These are phyloP conservation scores for Kwoniella sp. DNA, from an alignment of 768 basidiomycete genomes.

Conservation along the genomic window DNA sequence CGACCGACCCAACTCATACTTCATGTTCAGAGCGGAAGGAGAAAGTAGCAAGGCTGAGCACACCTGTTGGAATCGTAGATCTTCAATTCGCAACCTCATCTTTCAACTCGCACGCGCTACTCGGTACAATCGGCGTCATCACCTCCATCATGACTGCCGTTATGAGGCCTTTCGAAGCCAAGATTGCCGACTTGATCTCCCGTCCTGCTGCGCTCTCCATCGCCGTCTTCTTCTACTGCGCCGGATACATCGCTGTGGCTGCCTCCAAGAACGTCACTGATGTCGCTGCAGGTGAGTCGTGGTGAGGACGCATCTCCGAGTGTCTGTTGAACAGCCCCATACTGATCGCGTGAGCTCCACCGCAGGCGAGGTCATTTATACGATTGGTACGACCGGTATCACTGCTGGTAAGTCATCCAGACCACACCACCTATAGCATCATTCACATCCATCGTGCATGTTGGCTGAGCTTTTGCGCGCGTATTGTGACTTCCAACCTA, in stretches of 20 bases:
- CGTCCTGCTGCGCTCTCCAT: slow-evolving; percentile 44
- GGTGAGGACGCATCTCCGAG: background rate
- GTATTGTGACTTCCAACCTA: background rate
- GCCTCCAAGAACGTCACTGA: slow-evolving; percentile 40
- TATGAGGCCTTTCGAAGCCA: slow-evolving; percentile 47
- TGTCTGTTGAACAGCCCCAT: no score
- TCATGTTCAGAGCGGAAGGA: no score
- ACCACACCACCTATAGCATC: no score
- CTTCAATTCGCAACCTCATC: slow-evolving; percentile 45
- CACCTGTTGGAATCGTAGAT: no score
- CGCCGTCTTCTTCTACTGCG: slow-evolving; percentile 38
- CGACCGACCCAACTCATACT: no score
- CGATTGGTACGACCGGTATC: slow-evolving; percentile 33
- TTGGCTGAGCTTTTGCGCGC: background rate
- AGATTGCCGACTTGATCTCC: slow-evolving; percentile 46
- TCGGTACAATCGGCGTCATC: slow-evolving; percentile 51
- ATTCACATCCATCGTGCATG: no score
- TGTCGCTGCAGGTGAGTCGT: slow-evolving; percentile 29
- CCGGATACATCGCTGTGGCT: slow-evolving; percentile 50
- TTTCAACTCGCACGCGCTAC: slow-evolving; percentile 48
- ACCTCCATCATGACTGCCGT: slow-evolving; percentile 46
- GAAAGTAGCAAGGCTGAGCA: no score
- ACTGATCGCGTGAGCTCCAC: background rate
- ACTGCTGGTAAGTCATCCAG: background rate
- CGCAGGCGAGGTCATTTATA: slow-evolving; percentile 32